Base-by-base conservation (phyloP, 75 land plant species). In the Pinus albicaulis region DNA sequence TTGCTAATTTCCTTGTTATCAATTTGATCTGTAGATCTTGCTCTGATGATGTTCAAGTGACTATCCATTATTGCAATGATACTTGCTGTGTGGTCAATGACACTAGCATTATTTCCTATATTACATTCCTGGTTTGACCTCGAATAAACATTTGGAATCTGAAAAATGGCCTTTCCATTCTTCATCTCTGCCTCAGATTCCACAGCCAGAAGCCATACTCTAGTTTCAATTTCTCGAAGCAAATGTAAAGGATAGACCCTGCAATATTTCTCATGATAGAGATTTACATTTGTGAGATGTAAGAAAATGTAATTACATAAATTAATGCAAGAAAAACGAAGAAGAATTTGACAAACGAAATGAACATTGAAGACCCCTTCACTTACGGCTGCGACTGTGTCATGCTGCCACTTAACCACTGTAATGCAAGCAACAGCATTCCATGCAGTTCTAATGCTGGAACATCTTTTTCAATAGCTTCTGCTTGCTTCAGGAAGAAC, bases 141-240 rank as follows among this genome's bases (percentile, higher is more conserved):
- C 3, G 44, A 64, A 34, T 63, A 48, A 38, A 52, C 73, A 57
- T 41, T 72, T 75, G 62, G 41, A 19, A 31, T 52, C 58, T 76
- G 59, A 38, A 68, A 68, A 55, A 78, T 63, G 74, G 80, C 85
- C 36, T 85, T 71, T 58, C 88, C 93, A 74, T 68, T 77, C 73
- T 89, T 91, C 17, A 79, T 55, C 77, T 90, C 85, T 20, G 87
- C 91, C 80, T 91, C 93, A 26, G 95, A 91, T 76, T 92, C 98
- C 48, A 97, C 99, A 53, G 95, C 99, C 66, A 97, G 83, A 15
- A 97, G 92, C 99, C 99, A 97, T 15, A 94, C 92, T 77, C 95
- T 86, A 59, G 95, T 97, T 78, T 97, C 99, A 77, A 97, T 92
- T 81, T 97, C 99, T 48, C 98, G 88, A 48, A 97, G 83, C 80